Evolutionary conservation across 179 eudicot species (phyloP).

Genomic region (Heliamphora pulchella): DNA sequence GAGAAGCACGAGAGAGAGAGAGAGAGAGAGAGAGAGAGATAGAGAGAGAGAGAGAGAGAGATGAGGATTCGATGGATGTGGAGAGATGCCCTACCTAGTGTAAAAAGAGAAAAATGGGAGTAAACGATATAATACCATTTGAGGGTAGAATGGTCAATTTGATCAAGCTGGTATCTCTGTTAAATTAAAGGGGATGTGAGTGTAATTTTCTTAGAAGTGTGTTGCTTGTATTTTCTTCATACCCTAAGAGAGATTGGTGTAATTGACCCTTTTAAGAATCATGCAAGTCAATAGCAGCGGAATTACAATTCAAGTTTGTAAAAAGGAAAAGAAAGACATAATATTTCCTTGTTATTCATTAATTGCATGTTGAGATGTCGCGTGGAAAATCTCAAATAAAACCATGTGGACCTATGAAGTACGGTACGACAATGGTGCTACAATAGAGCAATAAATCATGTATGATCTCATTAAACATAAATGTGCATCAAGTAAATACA

Average conservation of each 20-base stretch:
- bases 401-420: neutral
- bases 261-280: neutral
- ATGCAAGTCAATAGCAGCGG: neutral
- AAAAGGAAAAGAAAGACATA: neutral
- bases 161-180: no score
- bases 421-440: neutral
- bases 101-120: no score
- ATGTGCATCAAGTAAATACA: no score
- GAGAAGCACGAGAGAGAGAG: no score
- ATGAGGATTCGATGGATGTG: no score
- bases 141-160: no score
- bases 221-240: no score
- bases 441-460: neutral
- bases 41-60: no score
- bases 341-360: neutral
- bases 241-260: no score
- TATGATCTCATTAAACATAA: neutral
- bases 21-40: no score
- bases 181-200: neutral
- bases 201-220: neutral
- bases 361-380: neutral
- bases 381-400: neutral
- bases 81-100: no score
- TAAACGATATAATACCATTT: no score
- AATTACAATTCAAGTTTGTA: neutral